Percentiles rank a stretch among this genome's conserved stretches.
Evolutionary conservation across 805 yeast genomes (phyloP).

Genomic region (Yarrowia sp.): DNA sequence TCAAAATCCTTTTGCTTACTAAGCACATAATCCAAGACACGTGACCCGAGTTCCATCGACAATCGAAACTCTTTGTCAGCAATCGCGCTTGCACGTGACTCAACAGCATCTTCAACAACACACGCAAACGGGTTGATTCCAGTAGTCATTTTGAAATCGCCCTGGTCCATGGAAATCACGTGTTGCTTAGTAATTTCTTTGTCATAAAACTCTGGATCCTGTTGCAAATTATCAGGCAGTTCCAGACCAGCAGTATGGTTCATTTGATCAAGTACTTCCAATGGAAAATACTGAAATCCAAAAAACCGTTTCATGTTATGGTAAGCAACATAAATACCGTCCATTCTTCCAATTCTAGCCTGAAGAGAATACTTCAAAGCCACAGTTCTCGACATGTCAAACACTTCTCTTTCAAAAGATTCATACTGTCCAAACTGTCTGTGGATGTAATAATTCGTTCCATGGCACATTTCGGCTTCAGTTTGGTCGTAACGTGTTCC

Average conservation of each 20-base stretch:
- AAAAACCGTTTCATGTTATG: constrained; percentile 78
- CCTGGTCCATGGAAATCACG: neutral
- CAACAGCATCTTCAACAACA: constrained; percentile 13
- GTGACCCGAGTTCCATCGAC: constrained; percentile 52
- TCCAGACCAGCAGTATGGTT: constrained; percentile 42
- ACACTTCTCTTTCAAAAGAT: constrained; percentile 77
- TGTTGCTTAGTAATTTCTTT: neutral
- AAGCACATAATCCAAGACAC: constrained; percentile 41
- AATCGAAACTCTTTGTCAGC: constrained; percentile 66
- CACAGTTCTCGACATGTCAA: constrained; percentile 72
- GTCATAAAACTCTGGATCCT: constrained; percentile 4
- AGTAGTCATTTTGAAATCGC: neutral
- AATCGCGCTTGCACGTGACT: constrained; percentile 43
- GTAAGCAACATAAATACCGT: constrained; percentile 89
- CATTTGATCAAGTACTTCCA: constrained; percentile 65
- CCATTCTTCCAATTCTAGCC: constrained; percentile 95
- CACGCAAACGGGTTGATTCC: neutral
- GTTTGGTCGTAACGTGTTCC: constrained; percentile 70
- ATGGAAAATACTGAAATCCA: constrained; percentile 86
- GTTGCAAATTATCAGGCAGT: neutral
- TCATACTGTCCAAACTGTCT: constrained; percentile 64
- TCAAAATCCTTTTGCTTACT: constrained; percentile 6
- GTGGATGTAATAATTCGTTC: constrained; percentile 65
- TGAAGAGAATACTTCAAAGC: constrained; percentile 83
- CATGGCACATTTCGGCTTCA: constrained; percentile 45